Evolutionary conservation across 257 asterid genomes (phyloP), one percentile per base, ranked within the genome.

Genomic region (Hygrophila difformis): DNA sequence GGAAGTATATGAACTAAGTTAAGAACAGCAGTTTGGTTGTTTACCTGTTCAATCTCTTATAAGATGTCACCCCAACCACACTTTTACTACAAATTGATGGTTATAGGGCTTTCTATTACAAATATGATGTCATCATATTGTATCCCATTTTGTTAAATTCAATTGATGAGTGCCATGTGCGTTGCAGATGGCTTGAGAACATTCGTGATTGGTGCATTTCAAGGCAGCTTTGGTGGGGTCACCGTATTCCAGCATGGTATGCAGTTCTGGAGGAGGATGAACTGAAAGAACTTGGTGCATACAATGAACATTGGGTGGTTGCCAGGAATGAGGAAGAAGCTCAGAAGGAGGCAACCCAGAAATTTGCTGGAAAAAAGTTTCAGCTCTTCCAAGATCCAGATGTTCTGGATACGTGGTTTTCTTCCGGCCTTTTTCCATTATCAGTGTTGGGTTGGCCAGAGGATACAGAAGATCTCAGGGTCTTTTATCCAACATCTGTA

Each of bases 161-260:
- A 28, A 28, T 24, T 45, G 20, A 21, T 56, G 28, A 34, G 22
- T 23, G 18, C 31, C 43, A 52, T 63, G 59, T 41, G 45, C 49
- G 15, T 60, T 64, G 65, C 77, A 89, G 98, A 71, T 88, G 98
- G 98, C 98, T 89, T 44, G 96, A 82, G 67, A 85, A 89, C 47
- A 89, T 85, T 55, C 94, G 83, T 47, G 96, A 85, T 69, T 89
- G 98, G 96, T 89, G 98, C 73, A 68, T 89, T 62, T 89, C 98
- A 56, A 77, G 98, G 65, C 98, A 89, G 62, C 91, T 89, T 57
- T 89, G 98, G 98, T 89, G 96, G 98, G 98, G 98, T 41, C 98
- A 85, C 49, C 87, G 86, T 23, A 60, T 85, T 61, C 96, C 96
- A 15, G 94, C 98, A 24, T 89, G 96, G 96, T 89, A 85, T 62